Evolutionary conservation across 352 stramenopile genomes (phyloP).

Genomic region (Peronospora destructor): DNA sequence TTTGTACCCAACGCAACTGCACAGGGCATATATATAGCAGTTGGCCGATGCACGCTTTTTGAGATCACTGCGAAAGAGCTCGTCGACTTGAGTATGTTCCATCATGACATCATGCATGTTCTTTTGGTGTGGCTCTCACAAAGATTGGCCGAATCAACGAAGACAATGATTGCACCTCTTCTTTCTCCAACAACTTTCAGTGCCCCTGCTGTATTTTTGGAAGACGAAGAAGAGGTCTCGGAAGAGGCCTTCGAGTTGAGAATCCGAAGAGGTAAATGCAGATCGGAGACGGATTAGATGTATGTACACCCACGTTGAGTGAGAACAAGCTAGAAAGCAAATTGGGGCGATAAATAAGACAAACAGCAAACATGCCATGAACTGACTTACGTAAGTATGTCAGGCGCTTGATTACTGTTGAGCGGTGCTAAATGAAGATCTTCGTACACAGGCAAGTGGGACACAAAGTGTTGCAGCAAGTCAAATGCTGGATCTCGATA

Average conservation of each 20-base stretch:
- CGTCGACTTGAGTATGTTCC: constrained; percentile 67
- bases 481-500: constrained; percentile 29
- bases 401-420: constrained; percentile 6
- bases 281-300: constrained; percentile 46
- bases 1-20: constrained; percentile 55
- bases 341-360: neutral
- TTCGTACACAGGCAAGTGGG: constrained; percentile 50
- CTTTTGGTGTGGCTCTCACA: constrained; percentile 73
- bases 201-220: constrained; percentile 23
- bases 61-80: constrained; percentile 72
- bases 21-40: constrained; percentile 33
- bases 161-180: constrained; percentile 56
- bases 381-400: constrained; percentile 7
- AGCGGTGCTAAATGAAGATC: constrained; percentile 42
- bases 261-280: constrained; percentile 35
- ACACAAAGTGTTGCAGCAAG: constrained; percentile 51
- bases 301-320: neutral
- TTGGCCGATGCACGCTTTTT: constrained; percentile 61
- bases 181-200: constrained; percentile 32
- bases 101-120: constrained; percentile 80
- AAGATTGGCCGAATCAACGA: constrained; percentile 58
- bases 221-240: constrained; percentile 31
- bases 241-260: constrained; percentile 28
- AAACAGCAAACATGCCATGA: neutral
- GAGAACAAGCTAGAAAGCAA: constrained; percentile 11